phyloP scores from a whole-genome alignment of 2,329 filamentous ascomycete species.

The Pseudogymnoascus sp. region DNA sequence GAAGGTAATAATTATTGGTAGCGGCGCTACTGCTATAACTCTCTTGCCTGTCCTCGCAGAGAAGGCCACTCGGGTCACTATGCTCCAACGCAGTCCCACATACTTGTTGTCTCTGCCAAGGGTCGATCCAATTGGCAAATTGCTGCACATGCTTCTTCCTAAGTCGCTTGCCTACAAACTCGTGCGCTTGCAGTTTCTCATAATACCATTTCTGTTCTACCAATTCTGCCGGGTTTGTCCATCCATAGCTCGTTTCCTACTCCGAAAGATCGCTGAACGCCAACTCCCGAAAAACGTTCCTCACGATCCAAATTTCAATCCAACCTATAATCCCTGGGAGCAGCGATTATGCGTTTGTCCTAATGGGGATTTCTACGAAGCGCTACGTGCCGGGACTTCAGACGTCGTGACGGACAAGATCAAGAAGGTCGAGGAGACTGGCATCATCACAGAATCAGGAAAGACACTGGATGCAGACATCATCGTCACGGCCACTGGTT shows the following conservation, averaged over 20 bases:
- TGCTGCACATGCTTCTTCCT: conserved; percentile 33
- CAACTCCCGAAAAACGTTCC: conserved; percentile 47
- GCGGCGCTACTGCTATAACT: conserved; percentile 70
- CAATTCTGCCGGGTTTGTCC: conserved; percentile 48
- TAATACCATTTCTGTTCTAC: conserved; percentile 40
- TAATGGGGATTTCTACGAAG: conserved; percentile 48
- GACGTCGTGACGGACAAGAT: conserved; percentile 46
- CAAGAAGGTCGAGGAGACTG: conserved; percentile 40
- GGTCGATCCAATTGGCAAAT: conserved; percentile 16
- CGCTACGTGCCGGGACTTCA: conserved; percentile 37
- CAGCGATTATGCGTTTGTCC: conserved; percentile 66
- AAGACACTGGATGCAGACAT: conserved; percentile 49
- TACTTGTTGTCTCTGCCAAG: conserved; percentile 51
- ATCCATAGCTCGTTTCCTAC: conserved; percentile 35
- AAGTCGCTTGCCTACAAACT: conserved; percentile 37
- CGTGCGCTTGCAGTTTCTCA: conserved; percentile 42
- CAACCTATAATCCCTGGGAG: conserved; percentile 58
- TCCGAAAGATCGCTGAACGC: conserved; percentile 38
- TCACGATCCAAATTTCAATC: conserved; percentile 55
- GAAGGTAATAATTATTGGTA: conserved; percentile 57
- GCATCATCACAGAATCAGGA: conserved; percentile 30
- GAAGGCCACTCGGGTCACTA: conserved; percentile 59
- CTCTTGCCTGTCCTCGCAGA: conserved; percentile 62
- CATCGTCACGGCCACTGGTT: conserved; percentile 61
- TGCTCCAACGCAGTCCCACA: conserved; percentile 71